phyloP scores from a whole-genome alignment of 306 rosid genomes.

The Lathyrus aphaca region DNA sequence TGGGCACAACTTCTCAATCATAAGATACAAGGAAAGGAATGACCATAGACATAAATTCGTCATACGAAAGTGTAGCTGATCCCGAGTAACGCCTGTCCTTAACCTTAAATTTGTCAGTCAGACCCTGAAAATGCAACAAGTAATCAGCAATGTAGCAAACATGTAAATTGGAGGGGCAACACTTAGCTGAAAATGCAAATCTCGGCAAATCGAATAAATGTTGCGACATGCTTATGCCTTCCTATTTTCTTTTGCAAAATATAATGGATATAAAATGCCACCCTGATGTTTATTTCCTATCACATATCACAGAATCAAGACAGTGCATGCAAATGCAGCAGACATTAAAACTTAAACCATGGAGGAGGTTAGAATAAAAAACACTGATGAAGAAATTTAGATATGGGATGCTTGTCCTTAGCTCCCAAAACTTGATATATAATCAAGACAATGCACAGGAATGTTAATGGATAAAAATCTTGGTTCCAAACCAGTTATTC shows the following conservation, averaged over 20 bases:
- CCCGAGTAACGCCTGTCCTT: conserved; percentile 70
- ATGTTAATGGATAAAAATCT: background rate
- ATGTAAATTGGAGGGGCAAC: background rate
- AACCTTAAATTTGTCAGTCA: conserved; percentile 88
- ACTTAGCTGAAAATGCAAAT: conserved; percentile 5
- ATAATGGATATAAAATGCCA: background rate
- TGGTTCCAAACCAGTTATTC: background rate
- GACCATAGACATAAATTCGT: conserved; percentile 73
- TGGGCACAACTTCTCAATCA: conserved; percentile 44
- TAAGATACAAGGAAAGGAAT: conserved; percentile 84
- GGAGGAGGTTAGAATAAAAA: background rate
- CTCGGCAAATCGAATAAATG: conserved; percentile 5
- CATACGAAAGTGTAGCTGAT: conserved; percentile 65
- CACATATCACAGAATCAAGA: conserved; percentile 1
- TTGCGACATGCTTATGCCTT: conserved; percentile 14
- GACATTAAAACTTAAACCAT: conserved; percentile 20
- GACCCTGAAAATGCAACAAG: conserved; percentile 65
- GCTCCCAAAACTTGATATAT: background rate
- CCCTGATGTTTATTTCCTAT: conserved; percentile 13
- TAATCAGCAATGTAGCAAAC: conserved; percentile 16
- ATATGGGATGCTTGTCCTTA: conserved; percentile 10
- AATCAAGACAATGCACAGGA: conserved; percentile 23
- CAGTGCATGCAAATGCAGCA: conserved; percentile 16
- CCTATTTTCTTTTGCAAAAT: background rate
- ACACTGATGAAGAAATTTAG: conserved; percentile 19